A percentile compares a stretch with the other conserved stretches of the same genome.
Evolutionary conservation across 495 filamentous ascomycete genomes (phyloP).

Genomic region (Aspergillus bertholletiae): DNA sequence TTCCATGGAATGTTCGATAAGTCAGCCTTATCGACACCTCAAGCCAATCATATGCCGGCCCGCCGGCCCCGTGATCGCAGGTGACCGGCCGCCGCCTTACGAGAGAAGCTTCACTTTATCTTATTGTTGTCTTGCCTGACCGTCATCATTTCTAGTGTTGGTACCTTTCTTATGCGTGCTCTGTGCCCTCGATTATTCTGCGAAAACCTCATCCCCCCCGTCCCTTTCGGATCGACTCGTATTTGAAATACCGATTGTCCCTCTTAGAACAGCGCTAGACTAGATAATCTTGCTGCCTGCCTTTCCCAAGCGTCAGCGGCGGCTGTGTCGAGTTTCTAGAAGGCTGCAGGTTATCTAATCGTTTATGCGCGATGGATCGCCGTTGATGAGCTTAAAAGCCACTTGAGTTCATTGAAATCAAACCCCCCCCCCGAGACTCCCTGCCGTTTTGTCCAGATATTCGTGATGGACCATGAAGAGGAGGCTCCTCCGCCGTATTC

Average conservation of each 20-base stretch:
- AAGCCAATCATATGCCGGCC: background rate
- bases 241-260: background rate
- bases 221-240: background rate
- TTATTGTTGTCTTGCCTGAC: background rate
- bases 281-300: slow-evolving; percentile 23
- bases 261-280: too few species aligned
- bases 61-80: background rate
- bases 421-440: background rate
- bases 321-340: background rate
- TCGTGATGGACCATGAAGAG: slow-evolving; percentile 39
- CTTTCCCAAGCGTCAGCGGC: slow-evolving; percentile 12
- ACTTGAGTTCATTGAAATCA: background rate
- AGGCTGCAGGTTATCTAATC: slow-evolving; percentile 16
- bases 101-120: background rate
- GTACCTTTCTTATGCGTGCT: too few species aligned
- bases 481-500: slow-evolving; percentile 46
- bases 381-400: slow-evolving; percentile 7
- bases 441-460: background rate
- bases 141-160: too few species aligned
- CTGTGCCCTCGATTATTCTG: background rate
- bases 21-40: background rate
- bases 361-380: slow-evolving; percentile 21
- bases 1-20: background rate
- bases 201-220: background rate
- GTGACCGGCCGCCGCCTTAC: background rate